Evolutionary conservation across 1,139 yeast genomes (phyloP).

Genomic region (Candida sp.): DNA sequence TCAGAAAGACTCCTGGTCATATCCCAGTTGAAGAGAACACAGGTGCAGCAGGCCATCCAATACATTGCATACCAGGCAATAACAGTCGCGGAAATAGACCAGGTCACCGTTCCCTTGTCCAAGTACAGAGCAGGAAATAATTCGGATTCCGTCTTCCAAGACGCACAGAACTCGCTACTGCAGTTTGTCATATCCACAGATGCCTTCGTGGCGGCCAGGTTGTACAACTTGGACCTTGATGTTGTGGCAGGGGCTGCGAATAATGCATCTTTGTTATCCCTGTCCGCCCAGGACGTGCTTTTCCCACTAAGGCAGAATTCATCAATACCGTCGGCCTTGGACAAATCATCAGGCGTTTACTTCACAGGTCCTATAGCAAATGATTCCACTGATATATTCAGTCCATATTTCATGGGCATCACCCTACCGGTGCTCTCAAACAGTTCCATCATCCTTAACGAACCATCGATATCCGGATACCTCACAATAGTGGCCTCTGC

Average conservation of each 20-base stretch:
- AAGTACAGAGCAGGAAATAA: conserved; percentile 74
- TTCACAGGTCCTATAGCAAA: conserved; percentile 65
- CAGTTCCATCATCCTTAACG: conserved; percentile 65
- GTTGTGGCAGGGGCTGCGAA: conserved; percentile 40
- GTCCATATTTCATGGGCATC: conserved; percentile 54
- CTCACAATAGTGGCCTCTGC: conserved; percentile 70
- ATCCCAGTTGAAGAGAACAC: conserved; percentile 82
- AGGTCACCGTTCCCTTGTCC: conserved; percentile 62
- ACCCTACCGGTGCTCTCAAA: conserved; percentile 77
- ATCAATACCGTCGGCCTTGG: conserved; percentile 42
- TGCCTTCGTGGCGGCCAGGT: conserved; percentile 64
- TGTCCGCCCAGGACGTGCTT: conserved; percentile 39
- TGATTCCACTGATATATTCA: conserved; percentile 22
- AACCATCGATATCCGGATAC: conserved; percentile 72
- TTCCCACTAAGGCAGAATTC: conserved; percentile 55
- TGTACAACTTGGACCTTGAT: conserved; percentile 61
- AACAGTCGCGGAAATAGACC: conserved; percentile 67
- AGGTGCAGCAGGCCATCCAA: conserved; percentile 69
- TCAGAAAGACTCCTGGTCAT: conserved; percentile 77
- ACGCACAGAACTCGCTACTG: conserved; percentile 51
- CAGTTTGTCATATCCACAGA: conserved; percentile 69
- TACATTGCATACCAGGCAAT: conserved; percentile 70
- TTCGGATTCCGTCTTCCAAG: conserved; percentile 43
- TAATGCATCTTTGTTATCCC: conserved; percentile 31
- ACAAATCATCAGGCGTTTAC: conserved; percentile 36